Evolutionary conservation across 108 stramenopile species (phyloP).

Genomic region (Pseudonitzschia delicatissima): DNA sequence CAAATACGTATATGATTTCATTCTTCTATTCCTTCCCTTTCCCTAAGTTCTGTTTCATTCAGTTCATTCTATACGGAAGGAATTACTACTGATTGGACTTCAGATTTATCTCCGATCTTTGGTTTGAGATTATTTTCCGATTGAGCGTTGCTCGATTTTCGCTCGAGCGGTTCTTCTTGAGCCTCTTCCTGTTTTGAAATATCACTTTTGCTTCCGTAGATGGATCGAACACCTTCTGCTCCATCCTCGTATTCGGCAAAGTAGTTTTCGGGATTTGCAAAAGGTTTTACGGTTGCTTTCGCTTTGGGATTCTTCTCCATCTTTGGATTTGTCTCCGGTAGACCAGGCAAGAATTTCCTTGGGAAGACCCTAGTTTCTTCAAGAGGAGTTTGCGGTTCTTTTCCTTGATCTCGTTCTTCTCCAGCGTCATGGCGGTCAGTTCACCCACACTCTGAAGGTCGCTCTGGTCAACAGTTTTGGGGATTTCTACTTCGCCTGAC

Average conservation of each 20-base stretch:
- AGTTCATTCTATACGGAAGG: too few relatives aligned
- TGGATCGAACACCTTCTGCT: background rate
- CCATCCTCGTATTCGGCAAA: constrained; percentile 21
- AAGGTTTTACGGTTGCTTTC: background rate
- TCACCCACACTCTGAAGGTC: constrained; percentile 26
- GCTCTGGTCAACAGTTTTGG: background rate
- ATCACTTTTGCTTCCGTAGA: background rate
- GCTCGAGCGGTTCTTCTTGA: too few relatives aligned
- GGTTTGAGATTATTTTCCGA: too few relatives aligned
- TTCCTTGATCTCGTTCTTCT: background rate
- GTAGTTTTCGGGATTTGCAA: constrained; percentile 10
- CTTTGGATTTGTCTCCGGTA: background rate
- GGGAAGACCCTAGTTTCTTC: background rate
- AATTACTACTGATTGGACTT: too few relatives aligned
- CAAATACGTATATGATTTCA: too few relatives aligned
- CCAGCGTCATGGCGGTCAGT: constrained; percentile 20
- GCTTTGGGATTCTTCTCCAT: background rate
- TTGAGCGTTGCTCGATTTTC: too few relatives aligned
- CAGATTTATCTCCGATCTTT: too few relatives aligned
- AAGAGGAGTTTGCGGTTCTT: background rate
- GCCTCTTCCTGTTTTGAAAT: too few relatives aligned
- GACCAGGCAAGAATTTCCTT: background rate
- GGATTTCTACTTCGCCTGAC: background rate
- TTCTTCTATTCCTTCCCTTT: too few relatives aligned
- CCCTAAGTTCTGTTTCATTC: too few relatives aligned